Conservation (phyloP, 192 early-diverging fungal species). For the Chytriomyces sp. region DNA sequence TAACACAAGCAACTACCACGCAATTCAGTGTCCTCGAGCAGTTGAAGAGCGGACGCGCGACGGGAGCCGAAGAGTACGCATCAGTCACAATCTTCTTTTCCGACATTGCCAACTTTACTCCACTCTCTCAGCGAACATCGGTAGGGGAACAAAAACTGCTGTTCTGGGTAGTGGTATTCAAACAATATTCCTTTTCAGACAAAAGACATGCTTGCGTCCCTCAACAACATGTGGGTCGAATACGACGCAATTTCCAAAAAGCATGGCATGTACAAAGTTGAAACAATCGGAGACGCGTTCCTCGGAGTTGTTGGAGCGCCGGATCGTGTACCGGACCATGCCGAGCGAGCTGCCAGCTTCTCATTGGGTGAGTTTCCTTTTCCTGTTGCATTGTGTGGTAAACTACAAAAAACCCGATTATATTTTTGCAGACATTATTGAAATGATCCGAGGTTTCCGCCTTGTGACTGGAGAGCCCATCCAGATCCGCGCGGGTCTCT, state of each 20-base stretch:
- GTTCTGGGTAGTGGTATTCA: no score
- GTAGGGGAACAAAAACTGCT: no score
- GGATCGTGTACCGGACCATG: constrained; percentile 37
- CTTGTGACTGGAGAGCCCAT: constrained; percentile 45
- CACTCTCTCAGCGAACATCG: constrained; percentile 31
- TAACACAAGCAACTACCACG: no score
- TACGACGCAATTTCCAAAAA: constrained; percentile 51
- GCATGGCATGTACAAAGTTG: constrained; percentile 52
- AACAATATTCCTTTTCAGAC: constrained; percentile 23
- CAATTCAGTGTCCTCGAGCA: no score
- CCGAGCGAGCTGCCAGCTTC: constrained; percentile 41
- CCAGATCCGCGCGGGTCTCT: constrained; percentile 52
- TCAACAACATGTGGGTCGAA: constrained; percentile 50
- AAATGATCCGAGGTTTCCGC: constrained; percentile 44
- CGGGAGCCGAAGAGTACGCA: constrained; percentile 38
- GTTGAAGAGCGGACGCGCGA: no score
- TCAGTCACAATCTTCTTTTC: constrained; percentile 50
- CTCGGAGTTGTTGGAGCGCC: constrained; percentile 39
- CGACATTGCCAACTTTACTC: constrained; percentile 51
- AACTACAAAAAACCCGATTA: constrained; percentile 5
- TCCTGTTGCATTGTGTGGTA: no score
- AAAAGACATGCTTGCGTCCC: constrained; percentile 48
- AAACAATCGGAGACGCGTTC: constrained; percentile 52
- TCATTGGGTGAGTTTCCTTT: constrained; percentile 20
- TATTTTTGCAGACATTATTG: constrained; percentile 38